Evolutionary conservation across 2,329 filamentous ascomycete species (phyloP).

Genomic region (Ceratocystis eucalypticola): DNA sequence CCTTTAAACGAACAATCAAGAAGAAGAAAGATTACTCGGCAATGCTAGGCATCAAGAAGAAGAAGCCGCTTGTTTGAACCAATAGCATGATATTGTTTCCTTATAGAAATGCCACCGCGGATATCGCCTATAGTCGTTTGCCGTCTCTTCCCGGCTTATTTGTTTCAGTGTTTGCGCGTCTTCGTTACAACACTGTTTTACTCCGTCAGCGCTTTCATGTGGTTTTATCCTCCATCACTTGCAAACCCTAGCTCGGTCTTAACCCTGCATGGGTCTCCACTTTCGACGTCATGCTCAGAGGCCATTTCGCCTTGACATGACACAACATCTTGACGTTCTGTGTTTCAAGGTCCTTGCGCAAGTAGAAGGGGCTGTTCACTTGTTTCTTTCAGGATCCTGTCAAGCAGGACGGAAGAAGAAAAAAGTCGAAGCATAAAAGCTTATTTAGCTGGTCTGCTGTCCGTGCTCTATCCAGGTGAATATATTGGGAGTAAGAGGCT

Average conservation of each 20-base stretch:
- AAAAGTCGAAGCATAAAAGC: not conserved
- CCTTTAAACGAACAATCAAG: constrained; percentile 65
- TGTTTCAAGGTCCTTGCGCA: constrained; percentile 8
- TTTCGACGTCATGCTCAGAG: constrained; percentile 1
- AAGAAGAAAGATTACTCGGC: constrained; percentile 74
- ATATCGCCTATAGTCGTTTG: too few species aligned
- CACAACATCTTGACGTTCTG: not conserved
- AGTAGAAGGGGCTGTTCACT: not conserved
- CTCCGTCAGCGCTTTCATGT: constrained; percentile 15
- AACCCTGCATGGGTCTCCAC: not conserved
- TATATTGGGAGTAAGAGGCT: not conserved
- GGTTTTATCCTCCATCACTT: not conserved
- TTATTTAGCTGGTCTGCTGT: not conserved
- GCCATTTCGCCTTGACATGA: not conserved
- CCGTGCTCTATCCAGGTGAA: not conserved
- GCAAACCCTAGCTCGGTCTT: not conserved
- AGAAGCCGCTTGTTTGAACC: constrained; percentile 43
- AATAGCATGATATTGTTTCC: not conserved
- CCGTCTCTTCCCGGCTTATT: not conserved
- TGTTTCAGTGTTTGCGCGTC: not conserved
- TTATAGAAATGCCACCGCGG: not conserved
- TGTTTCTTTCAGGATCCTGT: not conserved
- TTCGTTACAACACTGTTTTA: constrained; percentile 7
- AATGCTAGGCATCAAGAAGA: constrained; percentile 77
- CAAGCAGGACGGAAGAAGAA: not conserved